A percentile compares a stretch with the other conserved stretches of the same genome.
Evolutionary conservation across 2,329 filamentous ascomycete genomes (phyloP).

Genomic region (Bipolaris sorokiniana): DNA sequence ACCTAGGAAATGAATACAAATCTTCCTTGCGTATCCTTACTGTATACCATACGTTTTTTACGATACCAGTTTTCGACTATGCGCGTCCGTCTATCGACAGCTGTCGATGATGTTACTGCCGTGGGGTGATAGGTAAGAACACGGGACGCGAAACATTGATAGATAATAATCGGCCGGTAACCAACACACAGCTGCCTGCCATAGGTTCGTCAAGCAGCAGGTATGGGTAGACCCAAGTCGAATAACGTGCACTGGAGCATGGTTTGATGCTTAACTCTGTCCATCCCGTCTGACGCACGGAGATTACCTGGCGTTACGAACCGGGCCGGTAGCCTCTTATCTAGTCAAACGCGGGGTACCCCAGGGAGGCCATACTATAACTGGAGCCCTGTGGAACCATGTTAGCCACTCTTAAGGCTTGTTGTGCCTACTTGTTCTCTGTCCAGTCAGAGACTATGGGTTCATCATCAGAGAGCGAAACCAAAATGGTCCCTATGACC

Average conservation of each 20-base stretch:
- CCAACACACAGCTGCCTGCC: background rate
- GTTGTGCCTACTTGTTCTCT: background rate
- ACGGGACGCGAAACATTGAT: background rate
- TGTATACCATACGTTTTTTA: too few relatives aligned
- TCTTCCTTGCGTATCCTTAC: too few relatives aligned
- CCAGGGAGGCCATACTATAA: background rate
- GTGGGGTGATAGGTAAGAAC: background rate
- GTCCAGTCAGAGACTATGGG: constrained; percentile 3
- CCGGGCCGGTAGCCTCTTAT: constrained; percentile 12
- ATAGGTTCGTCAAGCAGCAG: background rate
- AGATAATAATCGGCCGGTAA: background rate
- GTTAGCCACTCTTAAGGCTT: background rate
- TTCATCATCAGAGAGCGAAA: constrained; percentile 4
- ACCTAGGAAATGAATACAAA: too few relatives aligned
- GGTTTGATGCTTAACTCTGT: background rate
- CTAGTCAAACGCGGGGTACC: constrained; percentile 6
- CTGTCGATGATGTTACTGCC: background rate
- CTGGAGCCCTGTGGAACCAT: background rate
- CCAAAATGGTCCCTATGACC: constrained; percentile 2
- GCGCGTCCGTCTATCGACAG: too few relatives aligned
- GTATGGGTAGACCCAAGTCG: background rate
- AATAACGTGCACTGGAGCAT: background rate
- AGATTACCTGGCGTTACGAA: constrained; percentile 3
- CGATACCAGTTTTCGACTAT: too few relatives aligned
- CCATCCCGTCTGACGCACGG: background rate